phyloP scores from a whole-genome alignment of 148 eudicot species.

The Chenopodium formosanum region DNA sequence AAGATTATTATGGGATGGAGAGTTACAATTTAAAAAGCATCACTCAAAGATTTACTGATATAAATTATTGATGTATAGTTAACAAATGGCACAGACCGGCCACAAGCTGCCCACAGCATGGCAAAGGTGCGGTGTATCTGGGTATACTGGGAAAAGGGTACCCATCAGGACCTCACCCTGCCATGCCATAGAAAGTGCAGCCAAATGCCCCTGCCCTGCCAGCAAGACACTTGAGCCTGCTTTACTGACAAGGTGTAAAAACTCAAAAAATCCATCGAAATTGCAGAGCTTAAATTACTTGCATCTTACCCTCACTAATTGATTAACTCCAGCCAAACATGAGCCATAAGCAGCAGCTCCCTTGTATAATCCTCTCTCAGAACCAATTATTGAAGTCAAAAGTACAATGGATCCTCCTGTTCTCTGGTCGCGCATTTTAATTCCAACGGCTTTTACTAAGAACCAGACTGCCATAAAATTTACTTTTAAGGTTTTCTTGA shows the following conservation, averaged over 20 bases:
- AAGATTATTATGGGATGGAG: neutral
- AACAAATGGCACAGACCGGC: neutral
- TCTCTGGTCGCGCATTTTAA: conserved; percentile 73
- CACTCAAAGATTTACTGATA: neutral
- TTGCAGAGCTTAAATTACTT: neutral
- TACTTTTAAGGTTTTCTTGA: conserved; percentile 63
- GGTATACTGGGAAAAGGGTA: neutral
- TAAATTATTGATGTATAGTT: neutral
- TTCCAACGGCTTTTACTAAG: conserved; percentile 69
- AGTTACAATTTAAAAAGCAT: neutral
- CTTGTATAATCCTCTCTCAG: conserved; percentile 85
- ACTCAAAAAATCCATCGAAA: neutral
- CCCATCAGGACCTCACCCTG: neutral
- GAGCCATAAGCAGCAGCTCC: conserved; percentile 93
- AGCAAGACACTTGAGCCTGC: neutral
- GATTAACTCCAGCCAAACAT: conserved; percentile 78
- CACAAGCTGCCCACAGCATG: neutral
- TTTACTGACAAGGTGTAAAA: neutral
- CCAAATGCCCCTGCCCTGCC: neutral
- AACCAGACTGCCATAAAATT: conserved; percentile 84
- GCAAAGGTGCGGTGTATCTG: neutral
- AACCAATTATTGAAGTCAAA: conserved; percentile 71
- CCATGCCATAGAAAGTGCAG: neutral
- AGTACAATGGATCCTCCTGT: conserved; percentile 84
- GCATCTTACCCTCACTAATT: conserved; percentile 69